Evolutionary conservation across 371 early-diverging fungal species (phyloP).

Genomic region (Mucor racemosus): DNA sequence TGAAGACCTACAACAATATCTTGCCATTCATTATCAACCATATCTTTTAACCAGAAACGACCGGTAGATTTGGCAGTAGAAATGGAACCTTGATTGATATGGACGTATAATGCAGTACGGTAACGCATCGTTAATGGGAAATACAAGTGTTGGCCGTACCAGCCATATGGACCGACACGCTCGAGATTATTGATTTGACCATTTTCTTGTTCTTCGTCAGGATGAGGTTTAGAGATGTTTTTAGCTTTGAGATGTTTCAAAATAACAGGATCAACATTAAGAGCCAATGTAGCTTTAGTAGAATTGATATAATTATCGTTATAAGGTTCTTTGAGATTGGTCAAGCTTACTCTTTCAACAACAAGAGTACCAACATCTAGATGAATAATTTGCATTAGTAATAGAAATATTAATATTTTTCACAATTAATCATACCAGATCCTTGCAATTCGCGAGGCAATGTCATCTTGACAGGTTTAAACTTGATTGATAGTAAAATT

Average conservation of each 20-base stretch:
- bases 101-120: constrained; percentile 45
- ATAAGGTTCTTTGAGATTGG: constrained; percentile 29
- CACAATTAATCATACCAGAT: constrained; percentile 20
- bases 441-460: constrained; percentile 38
- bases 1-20: constrained; percentile 35
- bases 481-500: constrained; percentile 41
- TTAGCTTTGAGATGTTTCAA: constrained; percentile 30
- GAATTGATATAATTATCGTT: constrained; percentile 9
- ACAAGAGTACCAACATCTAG: constrained; percentile 47
- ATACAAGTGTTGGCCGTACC: constrained; percentile 36
- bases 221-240: constrained; percentile 17
- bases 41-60: constrained; percentile 43
- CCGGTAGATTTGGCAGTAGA: constrained; percentile 33
- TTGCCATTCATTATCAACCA: constrained; percentile 39
- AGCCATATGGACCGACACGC: constrained; percentile 21
- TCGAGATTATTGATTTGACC: neutral
- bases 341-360: constrained; percentile 31
- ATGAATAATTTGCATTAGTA: neutral
- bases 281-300: constrained; percentile 32
- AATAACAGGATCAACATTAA: constrained; percentile 44
- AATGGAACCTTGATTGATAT: constrained; percentile 35
- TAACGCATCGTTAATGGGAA: constrained; percentile 50
- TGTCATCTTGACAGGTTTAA: constrained; percentile 46
- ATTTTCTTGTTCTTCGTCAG: neutral
- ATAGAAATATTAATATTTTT: too few species aligned